A percentile compares a stretch with the other conserved stretches of the same genome.
phyloP scores from a whole-genome alignment of 805 yeast species.

The Kuraishia hungarica region DNA sequence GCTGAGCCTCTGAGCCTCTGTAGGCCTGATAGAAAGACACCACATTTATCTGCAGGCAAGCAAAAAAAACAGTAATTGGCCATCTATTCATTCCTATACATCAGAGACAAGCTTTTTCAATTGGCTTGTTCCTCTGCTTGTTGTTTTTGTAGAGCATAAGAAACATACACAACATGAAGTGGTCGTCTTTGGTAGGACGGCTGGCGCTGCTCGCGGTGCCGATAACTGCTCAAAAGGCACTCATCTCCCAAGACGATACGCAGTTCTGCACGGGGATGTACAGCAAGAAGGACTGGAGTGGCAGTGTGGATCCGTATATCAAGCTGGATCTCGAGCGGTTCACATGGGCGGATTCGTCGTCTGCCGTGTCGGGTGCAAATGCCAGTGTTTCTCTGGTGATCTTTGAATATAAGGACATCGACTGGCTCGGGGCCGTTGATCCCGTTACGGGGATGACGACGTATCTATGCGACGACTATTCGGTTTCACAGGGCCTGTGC shows the following conservation, averaged over 20 bases:
- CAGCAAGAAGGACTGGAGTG: constrained; percentile 81
- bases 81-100: no score
- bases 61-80: no score
- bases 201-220: neutral
- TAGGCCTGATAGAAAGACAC: neutral
- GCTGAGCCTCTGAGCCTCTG: neutral
- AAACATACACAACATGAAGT: neutral
- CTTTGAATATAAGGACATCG: constrained; percentile 78
- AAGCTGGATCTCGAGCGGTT: constrained; percentile 33
- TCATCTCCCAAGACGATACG: constrained; percentile 38
- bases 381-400: constrained; percentile 57
- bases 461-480: constrained; percentile 69
- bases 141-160: neutral
- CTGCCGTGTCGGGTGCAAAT: constrained; percentile 27
- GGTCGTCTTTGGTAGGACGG: neutral
- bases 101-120: no score
- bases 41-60: neutral
- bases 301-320: constrained; percentile 56
- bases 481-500: constrained; percentile 55
- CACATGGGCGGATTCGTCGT: constrained; percentile 18
- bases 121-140: no score
- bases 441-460: constrained; percentile 32
- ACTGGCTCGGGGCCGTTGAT: constrained; percentile 48
- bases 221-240: constrained; percentile 39
- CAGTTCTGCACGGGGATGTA: constrained; percentile 90